phyloP scores from a whole-genome alignment of 176 grass and related monocot species.

The Miscanthus lutarioriparius region DNA sequence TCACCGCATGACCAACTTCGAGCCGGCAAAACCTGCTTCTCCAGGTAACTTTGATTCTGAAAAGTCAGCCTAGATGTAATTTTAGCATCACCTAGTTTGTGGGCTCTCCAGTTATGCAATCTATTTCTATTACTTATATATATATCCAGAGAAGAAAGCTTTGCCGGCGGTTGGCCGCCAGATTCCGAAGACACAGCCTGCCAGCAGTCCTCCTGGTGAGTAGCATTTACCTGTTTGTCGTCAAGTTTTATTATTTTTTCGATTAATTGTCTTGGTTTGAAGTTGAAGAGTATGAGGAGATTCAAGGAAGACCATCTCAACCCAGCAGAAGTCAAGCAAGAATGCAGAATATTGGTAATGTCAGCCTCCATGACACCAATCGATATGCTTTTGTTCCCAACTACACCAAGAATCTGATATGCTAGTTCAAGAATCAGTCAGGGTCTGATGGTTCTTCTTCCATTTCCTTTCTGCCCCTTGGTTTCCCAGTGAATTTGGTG shows the following conservation, averaged over 20 bases:
- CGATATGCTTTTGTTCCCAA: background rate
- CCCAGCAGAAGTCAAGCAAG: conserved; percentile 46
- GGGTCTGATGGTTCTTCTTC: background rate
- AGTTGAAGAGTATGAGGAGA: conserved; percentile 73
- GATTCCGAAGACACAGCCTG: conserved; percentile 55
- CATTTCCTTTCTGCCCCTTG: background rate
- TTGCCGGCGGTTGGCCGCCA: conserved; percentile 4
- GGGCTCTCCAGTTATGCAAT: background rate
- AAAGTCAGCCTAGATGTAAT: background rate
- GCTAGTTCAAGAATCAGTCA: background rate
- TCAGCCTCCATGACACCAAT: background rate
- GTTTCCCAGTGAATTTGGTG: conserved; percentile 78
- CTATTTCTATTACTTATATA: background rate
- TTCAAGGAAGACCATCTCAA: conserved; percentile 38
- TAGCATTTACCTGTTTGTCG: conserved; percentile 21
- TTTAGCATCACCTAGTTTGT: background rate
- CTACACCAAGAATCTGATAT: background rate
- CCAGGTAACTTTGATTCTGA: conserved; percentile 35
- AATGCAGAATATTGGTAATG: conserved; percentile 88
- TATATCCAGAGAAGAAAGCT: conserved; percentile 59
- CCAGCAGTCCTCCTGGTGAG: conserved; percentile 47
- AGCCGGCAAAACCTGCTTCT: conserved; percentile 33
- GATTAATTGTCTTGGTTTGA: conserved; percentile 16
- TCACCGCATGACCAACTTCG: conserved; percentile 35
- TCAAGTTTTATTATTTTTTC: background rate